phyloP scores from a whole-genome alignment of 2,329 filamentous ascomycete genomes.

The Microsporum ferrugineum region DNA sequence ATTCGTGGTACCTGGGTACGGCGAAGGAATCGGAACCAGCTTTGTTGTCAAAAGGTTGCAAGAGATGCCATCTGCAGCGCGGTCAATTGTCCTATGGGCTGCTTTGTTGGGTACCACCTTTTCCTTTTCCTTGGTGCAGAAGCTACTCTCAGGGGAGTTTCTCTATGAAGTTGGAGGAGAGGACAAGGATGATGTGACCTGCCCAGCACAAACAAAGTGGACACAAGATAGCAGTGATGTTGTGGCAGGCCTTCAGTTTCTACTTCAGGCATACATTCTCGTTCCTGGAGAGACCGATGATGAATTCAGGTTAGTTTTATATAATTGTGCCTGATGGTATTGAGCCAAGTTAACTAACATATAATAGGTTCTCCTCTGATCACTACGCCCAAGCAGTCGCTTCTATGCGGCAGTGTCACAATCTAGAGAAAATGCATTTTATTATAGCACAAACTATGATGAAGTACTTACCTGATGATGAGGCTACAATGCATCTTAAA shows the following conservation, averaged over 20 bases:
- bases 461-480: slow-evolving; percentile 53
- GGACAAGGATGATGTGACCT: slow-evolving; percentile 26
- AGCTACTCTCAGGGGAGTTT: slow-evolving; percentile 64
- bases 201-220: slow-evolving; percentile 34
- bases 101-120: slow-evolving; percentile 72
- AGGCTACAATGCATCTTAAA: slow-evolving; percentile 56
- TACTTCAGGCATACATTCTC: slow-evolving; percentile 69
- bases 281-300: slow-evolving; percentile 75
- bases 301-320: slow-evolving; percentile 50
- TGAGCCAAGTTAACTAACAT: not conserved
- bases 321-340: not conserved
- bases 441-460: slow-evolving; percentile 72
- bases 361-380: slow-evolving; percentile 65
- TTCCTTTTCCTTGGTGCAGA: slow-evolving; percentile 69
- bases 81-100: slow-evolving; percentile 75
- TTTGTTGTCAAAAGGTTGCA: slow-evolving; percentile 69
- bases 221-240: slow-evolving; percentile 53
- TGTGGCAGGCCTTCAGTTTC: slow-evolving; percentile 65
- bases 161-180: slow-evolving; percentile 44
- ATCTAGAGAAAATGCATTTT: slow-evolving; percentile 74
- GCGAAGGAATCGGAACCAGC: slow-evolving; percentile 66
- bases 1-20: slow-evolving; percentile 67
- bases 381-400: slow-evolving; percentile 68
- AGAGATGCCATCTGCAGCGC: slow-evolving; percentile 62
- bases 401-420: slow-evolving; percentile 54